Evolutionary conservation across 1,139 yeast genomes (phyloP).

Genomic region (Meyerozyma smithsonii): DNA sequence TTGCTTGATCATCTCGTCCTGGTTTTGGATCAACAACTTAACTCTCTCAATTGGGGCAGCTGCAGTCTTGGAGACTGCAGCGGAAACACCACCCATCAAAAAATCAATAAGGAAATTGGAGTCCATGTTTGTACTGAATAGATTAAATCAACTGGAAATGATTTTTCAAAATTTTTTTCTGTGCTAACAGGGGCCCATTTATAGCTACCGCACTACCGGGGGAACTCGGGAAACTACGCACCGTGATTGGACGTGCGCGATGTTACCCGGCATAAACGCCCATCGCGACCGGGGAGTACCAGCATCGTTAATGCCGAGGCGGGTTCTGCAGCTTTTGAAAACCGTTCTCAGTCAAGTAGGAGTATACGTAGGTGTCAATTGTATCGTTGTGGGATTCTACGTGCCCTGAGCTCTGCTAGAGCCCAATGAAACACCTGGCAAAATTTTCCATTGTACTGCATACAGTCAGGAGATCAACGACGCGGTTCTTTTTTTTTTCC

Average conservation of each 20-base stretch:
- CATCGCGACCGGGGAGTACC: not conserved
- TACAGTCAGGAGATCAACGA: not conserved
- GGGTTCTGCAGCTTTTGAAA: no score
- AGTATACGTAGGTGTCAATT: no score
- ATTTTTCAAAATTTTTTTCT: conserved; percentile 1
- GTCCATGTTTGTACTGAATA: conserved; percentile 2
- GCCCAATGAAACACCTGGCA: no score
- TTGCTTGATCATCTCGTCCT: conserved; percentile 80
- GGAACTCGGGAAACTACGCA: conserved; percentile 5
- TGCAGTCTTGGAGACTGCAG: conserved; percentile 80
- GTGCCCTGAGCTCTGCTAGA: no score
- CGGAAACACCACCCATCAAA: conserved; percentile 81
- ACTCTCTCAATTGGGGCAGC: conserved; percentile 86
- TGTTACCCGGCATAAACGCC: not conserved
- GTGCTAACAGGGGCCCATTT: conserved; percentile 1
- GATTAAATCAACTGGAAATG: conserved; percentile 1
- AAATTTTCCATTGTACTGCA: not conserved
- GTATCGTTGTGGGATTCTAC: no score
- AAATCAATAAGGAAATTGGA: conserved; percentile 47
- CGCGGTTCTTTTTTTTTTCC: not conserved
- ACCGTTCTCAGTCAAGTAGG: no score
- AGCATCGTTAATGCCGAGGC: not conserved
- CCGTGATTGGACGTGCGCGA: conserved; percentile 9
- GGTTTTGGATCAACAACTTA: conserved; percentile 76
- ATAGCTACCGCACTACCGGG: conserved; percentile 3